Percentiles rank a stretch among this genome's conserved stretches.
These are phyloP conservation scores for Casuarina glauca DNA, from an alignment of 306 rosid species.

Conservation along the genomic window DNA sequence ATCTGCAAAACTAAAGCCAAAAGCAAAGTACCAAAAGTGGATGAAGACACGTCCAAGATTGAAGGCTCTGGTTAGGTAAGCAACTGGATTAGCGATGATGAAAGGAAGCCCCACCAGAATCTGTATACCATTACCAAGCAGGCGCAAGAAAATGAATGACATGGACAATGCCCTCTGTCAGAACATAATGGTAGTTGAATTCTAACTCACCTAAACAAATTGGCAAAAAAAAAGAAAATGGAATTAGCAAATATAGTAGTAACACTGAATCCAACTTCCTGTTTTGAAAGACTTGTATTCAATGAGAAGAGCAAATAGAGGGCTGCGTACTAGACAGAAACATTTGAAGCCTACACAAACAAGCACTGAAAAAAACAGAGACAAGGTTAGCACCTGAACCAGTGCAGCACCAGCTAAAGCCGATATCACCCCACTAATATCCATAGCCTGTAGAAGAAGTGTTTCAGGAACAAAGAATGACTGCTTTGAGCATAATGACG, in stretches of 20 bases:
- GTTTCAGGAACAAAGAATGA: conserved; percentile 19
- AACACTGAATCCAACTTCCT: conserved; percentile 31
- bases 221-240: conserved; percentile 34
- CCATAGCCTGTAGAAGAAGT: conserved; percentile 63
- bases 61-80: conserved; percentile 85
- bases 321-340: conserved; percentile 1
- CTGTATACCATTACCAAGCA: conserved; percentile 59
- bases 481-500: conserved; percentile 24
- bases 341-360: background rate
- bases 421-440: conserved; percentile 58
- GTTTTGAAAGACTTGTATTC: conserved; percentile 26
- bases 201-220: conserved; percentile 65
- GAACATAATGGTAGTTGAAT: conserved; percentile 30
- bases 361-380: background rate
- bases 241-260: background rate
- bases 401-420: conserved; percentile 88
- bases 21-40: conserved; percentile 76
- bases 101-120: conserved; percentile 85
- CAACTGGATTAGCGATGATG: conserved; percentile 71
- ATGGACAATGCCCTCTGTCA: conserved; percentile 39
- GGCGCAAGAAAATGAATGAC: conserved; percentile 39
- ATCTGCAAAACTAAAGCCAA: conserved; percentile 24
- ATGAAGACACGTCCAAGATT: conserved; percentile 95
- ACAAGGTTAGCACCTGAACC: conserved; percentile 68
- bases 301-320: conserved; percentile 23